Evolutionary conservation across 2,329 filamentous ascomycete genomes (phyloP).

Genomic region (Chaetothyriales sp.): DNA sequence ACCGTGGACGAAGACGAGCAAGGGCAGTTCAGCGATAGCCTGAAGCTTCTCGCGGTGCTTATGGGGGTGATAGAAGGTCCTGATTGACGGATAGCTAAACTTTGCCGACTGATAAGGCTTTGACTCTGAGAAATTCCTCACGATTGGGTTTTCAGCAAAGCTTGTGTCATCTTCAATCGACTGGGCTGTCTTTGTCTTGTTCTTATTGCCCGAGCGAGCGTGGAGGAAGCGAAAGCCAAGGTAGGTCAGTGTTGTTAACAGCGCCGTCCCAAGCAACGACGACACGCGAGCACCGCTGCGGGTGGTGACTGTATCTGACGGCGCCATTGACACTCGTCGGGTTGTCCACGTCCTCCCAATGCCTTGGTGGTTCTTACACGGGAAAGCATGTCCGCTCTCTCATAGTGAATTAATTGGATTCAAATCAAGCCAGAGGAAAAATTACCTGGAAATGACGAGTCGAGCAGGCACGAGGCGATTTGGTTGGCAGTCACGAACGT

Average conservation of each 20-base stretch:
- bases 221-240: background rate
- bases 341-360: background rate
- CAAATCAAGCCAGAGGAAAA: too few relatives aligned
- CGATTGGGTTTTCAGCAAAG: conserved; percentile 28
- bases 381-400: background rate
- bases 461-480: too few relatives aligned
- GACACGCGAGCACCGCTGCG: background rate
- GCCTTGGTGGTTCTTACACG: background rate
- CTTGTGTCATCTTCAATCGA: background rate
- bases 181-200: background rate
- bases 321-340: background rate
- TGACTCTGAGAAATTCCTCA: conserved; percentile 60
- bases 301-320: background rate
- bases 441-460: too few relatives aligned
- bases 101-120: conserved; percentile 56
- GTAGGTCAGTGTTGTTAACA: background rate
- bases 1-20: conserved; percentile 84
- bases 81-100: conserved; percentile 57
- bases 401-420: background rate
- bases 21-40: conserved; percentile 56
- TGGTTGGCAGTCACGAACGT: too few relatives aligned
- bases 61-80: conserved; percentile 73
- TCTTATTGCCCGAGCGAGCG: background rate
- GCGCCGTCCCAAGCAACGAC: background rate
- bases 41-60: conserved; percentile 64